Base-by-base conservation (phyloP, 1,139 yeast genomes). In the Kodamaea arcana region DNA sequence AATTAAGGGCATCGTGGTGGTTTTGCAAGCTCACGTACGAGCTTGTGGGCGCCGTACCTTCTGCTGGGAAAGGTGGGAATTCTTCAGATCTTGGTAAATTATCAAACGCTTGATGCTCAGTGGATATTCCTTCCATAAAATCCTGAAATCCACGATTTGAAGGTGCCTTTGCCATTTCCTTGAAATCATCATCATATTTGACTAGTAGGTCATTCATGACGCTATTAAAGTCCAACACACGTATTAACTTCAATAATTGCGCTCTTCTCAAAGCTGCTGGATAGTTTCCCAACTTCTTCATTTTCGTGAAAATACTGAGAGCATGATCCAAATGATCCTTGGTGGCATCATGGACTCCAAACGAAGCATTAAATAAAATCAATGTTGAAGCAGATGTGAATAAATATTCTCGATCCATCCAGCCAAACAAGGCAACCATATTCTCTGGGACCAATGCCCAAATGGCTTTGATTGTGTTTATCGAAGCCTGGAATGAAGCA, bases 401-500 rank as follows among this genome's bases (percentile, higher is more conserved):
- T 21, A 84, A 62, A 54, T 85, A 85, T 51, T 86, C 95, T 48
- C 95, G 65, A 53, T 86, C 95, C 87, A 85, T 83, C 69, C 88
- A 85, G 1, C 95, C 94, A 62, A 83, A 85, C 27, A 83, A 59
- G 0, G 95, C 92, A 20, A 84, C 82, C 84, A 83, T 80, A 44
- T 82, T 81, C 38, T 80, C 83, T 0, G 84, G 83, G 48, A 81
- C 62, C 32, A 85, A 62, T 0, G 83, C 79, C 85, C 90, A 81
- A 4, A 84, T 65, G 1, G 84, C 76, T 42, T 86, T 69, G 30
- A 86, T 78, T 0, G 92, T 80, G 50, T 84, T 84, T 32, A 84
- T 81, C 0, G 94, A 83, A 0, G 94, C 94, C 49, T 84, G 92
- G 55, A 85, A 78, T 1, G 94, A 83, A 3, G 94, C 83, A 56